Conservation (phyloP, 2,329 filamentous ascomycete species). For the Zymoseptoria crescenta region DNA sequence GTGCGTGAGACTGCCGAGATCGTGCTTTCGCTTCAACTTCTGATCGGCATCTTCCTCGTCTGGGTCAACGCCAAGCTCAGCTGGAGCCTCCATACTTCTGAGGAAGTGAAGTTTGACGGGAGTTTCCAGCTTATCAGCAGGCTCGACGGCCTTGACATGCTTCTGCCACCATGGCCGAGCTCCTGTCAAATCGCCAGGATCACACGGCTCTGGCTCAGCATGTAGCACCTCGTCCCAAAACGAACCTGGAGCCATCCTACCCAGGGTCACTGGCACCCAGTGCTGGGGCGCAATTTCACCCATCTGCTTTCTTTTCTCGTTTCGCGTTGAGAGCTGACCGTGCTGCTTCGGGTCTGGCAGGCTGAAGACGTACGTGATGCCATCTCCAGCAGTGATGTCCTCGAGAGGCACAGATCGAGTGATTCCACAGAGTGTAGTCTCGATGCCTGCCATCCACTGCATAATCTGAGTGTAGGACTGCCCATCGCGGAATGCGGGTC, state of each 20-base stretch:
- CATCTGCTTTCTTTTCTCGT: constrained; percentile 7
- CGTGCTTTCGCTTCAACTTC: constrained; percentile 17
- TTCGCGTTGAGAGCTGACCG: neutral
- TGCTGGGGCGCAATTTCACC: constrained; percentile 24
- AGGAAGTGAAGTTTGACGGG: constrained; percentile 6
- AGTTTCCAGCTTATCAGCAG: neutral
- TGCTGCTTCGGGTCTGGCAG: neutral
- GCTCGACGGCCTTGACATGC: constrained; percentile 5
- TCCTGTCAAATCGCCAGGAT: constrained; percentile 21
- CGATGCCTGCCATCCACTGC: constrained; percentile 20
- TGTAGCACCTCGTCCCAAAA: constrained; percentile 26
- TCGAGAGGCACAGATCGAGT: neutral
- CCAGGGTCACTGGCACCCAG: constrained; percentile 25
- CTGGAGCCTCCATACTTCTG: constrained; percentile 10
- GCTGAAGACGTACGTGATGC: constrained; percentile 12
- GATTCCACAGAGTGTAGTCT: constrained; percentile 3
- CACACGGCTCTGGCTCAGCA: constrained; percentile 15
- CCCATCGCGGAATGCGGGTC: constrained; percentile 21
- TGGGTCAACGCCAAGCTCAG: constrained; percentile 22
- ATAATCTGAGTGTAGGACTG: constrained; percentile 22
- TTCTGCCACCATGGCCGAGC: constrained; percentile 29
- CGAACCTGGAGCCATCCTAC: constrained; percentile 12
- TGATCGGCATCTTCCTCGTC: constrained; percentile 20
- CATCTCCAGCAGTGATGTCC: constrained; percentile 8
- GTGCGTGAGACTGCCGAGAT: constrained; percentile 20